These are phyloP conservation scores for Marsdenia floribunda DNA, from an alignment of 257 asterid species.

Conservation along the genomic window DNA sequence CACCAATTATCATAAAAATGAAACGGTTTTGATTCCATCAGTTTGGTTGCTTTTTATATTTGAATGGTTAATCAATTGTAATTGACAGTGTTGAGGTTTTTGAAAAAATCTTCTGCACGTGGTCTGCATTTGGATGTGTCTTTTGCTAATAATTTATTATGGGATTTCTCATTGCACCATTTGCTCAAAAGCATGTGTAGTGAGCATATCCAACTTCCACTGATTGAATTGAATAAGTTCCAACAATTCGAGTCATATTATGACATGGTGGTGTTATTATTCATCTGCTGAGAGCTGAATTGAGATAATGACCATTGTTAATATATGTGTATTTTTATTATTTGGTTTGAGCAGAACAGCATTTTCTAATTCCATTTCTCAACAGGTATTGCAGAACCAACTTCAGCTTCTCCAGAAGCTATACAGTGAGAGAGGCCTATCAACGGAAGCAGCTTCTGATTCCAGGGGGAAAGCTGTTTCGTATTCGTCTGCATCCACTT, in stretches of 20 bases:
- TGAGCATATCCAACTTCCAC: not conserved
- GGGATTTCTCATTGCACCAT: not conserved
- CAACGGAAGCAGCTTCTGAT: slow-evolving; percentile 33
- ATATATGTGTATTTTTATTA: not conserved
- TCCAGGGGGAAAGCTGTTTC: slow-evolving; percentile 48
- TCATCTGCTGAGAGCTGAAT: not conserved
- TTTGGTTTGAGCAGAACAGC: not conserved
- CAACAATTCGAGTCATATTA: not conserved
- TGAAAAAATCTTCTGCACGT: not conserved
- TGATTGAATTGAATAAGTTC: not conserved
- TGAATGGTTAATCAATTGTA: not conserved
- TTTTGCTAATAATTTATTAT: not conserved
- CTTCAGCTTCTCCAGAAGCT: slow-evolving; percentile 41
- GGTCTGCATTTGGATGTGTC: not conserved
- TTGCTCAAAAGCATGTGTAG: not conserved
- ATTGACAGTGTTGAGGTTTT: not conserved
- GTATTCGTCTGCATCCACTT: slow-evolving; percentile 36
- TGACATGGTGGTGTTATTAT: not conserved
- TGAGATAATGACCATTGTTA: not conserved
- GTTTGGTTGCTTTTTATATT: not conserved
- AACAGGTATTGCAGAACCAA: slow-evolving; percentile 62
- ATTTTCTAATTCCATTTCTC: not conserved
- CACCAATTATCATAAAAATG: not conserved
- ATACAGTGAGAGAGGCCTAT: slow-evolving; percentile 24
- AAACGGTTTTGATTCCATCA: not conserved